Conservation (phyloP, 2,329 filamentous ascomycete genomes). For the Colletotrichum zoysiae region DNA sequence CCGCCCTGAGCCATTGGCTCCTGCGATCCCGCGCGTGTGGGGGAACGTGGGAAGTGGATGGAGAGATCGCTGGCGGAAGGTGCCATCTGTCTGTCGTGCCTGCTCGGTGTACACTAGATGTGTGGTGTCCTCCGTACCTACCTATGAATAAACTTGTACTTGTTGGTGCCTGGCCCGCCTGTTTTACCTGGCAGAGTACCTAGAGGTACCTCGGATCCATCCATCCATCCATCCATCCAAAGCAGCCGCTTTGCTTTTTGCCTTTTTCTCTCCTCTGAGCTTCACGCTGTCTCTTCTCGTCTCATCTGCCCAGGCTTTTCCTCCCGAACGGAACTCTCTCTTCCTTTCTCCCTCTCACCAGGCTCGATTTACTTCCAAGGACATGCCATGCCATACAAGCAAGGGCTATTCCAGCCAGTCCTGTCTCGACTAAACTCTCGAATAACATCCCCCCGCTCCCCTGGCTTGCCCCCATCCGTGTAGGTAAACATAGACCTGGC, state of each 20-base stretch:
- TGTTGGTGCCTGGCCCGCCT: not conserved
- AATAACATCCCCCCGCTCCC: not conserved
- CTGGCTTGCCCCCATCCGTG: not conserved
- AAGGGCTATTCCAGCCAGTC: constrained; percentile 4
- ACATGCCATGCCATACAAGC: constrained; percentile 9
- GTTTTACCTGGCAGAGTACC: not conserved
- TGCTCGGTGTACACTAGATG: not conserved
- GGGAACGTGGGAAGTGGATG: not conserved
- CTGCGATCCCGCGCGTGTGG: constrained; percentile 6
- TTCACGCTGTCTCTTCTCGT: constrained; percentile 16
- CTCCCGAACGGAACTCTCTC: constrained; percentile 15
- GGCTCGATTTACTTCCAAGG: constrained; percentile 3
- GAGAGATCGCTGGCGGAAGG: not conserved
- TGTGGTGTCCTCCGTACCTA: no score
- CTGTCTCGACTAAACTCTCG: not conserved
- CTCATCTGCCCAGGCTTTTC: constrained; percentile 23
- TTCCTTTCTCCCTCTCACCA: not conserved
- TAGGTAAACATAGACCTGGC: not conserved
- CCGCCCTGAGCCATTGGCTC: constrained; percentile 31
- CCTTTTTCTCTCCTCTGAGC: not conserved
- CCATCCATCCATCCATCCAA: not conserved
- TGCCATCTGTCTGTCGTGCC: not conserved
- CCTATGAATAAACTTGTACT: no score
- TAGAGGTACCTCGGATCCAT: not conserved
- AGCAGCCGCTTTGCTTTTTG: not conserved